These are phyloP conservation scores for Macadamia tetraphylla DNA, from an alignment of 164 flowering plant species.

Conservation along the genomic window DNA sequence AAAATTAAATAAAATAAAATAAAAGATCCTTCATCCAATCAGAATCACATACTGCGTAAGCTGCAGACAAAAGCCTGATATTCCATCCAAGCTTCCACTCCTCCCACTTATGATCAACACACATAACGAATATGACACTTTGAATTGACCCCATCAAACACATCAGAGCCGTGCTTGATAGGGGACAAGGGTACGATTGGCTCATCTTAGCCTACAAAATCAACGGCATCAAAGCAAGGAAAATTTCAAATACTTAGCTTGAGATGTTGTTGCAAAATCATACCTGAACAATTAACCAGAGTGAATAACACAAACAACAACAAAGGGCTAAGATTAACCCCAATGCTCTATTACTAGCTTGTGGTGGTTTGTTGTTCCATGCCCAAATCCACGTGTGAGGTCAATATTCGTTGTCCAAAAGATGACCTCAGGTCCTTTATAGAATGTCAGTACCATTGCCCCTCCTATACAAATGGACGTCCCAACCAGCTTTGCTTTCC, in stretches of 20 bases:
- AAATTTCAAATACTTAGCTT: neutral
- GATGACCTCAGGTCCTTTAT: conserved; percentile 46
- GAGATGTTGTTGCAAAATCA: neutral
- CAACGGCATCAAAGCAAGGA: neutral
- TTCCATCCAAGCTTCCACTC: conserved; percentile 51
- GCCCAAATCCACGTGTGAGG: conserved; percentile 9
- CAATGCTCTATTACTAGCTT: conserved; percentile 16
- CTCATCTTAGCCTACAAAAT: conserved; percentile 36
- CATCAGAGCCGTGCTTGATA: conserved; percentile 44
- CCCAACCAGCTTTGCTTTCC: conserved; percentile 56
- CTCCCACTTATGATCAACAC: conserved; percentile 30
- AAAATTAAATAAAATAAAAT: no score
- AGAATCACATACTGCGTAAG: conserved; percentile 30
- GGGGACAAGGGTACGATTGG: conserved; percentile 32
- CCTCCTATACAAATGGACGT: conserved; percentile 55
- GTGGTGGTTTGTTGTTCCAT: neutral
- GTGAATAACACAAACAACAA: conserved; percentile 29
- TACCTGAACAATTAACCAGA: conserved; percentile 49
- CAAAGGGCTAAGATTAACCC: neutral
- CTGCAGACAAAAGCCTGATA: conserved; percentile 37
- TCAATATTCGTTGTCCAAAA: conserved; percentile 32
- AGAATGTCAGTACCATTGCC: conserved; percentile 70
- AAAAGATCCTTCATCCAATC: no score
- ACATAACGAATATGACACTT: conserved; percentile 22
- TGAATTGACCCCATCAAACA: conserved; percentile 31